These are phyloP conservation scores for Mycocentrospora acerina DNA, from an alignment of 2,329 filamentous ascomycete species.

Conservation along the genomic window DNA sequence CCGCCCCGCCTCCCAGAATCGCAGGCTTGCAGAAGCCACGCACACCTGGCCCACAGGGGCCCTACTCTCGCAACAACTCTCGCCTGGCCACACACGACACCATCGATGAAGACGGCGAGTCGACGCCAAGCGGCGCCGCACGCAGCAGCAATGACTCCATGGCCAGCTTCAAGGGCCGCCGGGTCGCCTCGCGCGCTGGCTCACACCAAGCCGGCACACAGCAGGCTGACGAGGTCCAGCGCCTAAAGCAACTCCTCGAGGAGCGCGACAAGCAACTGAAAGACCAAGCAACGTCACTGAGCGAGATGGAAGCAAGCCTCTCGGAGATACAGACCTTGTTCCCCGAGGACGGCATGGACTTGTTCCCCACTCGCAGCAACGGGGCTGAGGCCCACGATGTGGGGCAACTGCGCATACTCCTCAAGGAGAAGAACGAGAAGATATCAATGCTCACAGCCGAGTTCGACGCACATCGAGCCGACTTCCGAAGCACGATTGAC, in stretches of 20 bases:
- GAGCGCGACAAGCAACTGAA: slow-evolving; percentile 85
- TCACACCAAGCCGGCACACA: too few species aligned
- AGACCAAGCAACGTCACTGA: slow-evolving; percentile 78
- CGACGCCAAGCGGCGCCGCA: slow-evolving; percentile 54
- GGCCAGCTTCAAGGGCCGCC: slow-evolving; percentile 46
- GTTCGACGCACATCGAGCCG: slow-evolving; percentile 90
- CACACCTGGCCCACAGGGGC: slow-evolving; percentile 44
- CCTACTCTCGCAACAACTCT: slow-evolving; percentile 52
- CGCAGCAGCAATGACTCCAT: slow-evolving; percentile 56
- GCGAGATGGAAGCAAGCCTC: slow-evolving; percentile 87
- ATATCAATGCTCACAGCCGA: slow-evolving; percentile 90
- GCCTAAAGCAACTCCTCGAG: slow-evolving; percentile 71
- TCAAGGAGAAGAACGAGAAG: slow-evolving; percentile 96
- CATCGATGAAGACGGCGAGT: slow-evolving; percentile 43
- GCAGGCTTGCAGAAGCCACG: slow-evolving; percentile 57
- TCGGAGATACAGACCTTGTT: slow-evolving; percentile 78
- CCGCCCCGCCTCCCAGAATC: slow-evolving; percentile 55
- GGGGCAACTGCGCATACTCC: slow-evolving; percentile 72
- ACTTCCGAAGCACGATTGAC: slow-evolving; percentile 96
- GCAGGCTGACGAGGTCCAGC: slow-evolving; percentile 67
- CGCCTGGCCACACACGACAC: slow-evolving; percentile 47
- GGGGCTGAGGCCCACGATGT: slow-evolving; percentile 63
- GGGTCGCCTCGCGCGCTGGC: slow-evolving; percentile 27
- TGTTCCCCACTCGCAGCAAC: slow-evolving; percentile 48
- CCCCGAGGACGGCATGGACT: slow-evolving; percentile 53